phyloP scores from a whole-genome alignment of 345 rosid genomes.

The Rhodamnia rubescens region DNA sequence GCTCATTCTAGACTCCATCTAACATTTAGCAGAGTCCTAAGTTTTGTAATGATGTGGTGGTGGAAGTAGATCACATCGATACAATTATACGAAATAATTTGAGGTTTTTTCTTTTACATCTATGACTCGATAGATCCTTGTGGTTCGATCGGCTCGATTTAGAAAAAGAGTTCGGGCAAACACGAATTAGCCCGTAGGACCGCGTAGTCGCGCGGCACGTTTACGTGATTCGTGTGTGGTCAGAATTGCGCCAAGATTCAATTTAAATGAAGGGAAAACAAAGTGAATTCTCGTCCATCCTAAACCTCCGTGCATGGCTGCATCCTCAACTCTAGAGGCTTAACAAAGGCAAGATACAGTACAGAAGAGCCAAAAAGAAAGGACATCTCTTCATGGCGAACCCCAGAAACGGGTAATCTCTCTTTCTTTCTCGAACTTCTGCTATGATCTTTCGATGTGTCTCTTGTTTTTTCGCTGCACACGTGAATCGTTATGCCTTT shows the following conservation, averaged over 20 bases:
- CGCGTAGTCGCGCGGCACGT: not conserved
- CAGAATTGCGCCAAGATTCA: not conserved
- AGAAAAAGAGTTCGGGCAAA: not conserved
- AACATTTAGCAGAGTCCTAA: not conserved
- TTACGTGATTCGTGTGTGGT: not conserved
- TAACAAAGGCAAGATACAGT: not conserved
- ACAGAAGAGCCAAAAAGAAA: not conserved
- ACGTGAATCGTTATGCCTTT: not conserved
- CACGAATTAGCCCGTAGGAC: not conserved
- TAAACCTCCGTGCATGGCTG: not conserved
- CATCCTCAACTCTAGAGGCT: not conserved
- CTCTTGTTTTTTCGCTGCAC: not conserved
- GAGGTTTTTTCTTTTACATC: not conserved
- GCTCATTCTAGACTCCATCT: not conserved
- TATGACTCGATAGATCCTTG: not conserved
- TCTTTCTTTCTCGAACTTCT: not conserved
- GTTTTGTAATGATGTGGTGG: not conserved
- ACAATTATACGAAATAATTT: not conserved
- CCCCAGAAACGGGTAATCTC: not conserved
- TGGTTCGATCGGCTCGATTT: not conserved
- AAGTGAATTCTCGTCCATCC: not conserved
- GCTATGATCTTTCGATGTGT: not conserved
- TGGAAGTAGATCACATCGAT: not conserved
- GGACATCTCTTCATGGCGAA: not conserved
- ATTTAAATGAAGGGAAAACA: not conserved